These are phyloP conservation scores for Adansonia gregorii DNA, from an alignment of 441 rosid species.

Conservation along the genomic window DNA sequence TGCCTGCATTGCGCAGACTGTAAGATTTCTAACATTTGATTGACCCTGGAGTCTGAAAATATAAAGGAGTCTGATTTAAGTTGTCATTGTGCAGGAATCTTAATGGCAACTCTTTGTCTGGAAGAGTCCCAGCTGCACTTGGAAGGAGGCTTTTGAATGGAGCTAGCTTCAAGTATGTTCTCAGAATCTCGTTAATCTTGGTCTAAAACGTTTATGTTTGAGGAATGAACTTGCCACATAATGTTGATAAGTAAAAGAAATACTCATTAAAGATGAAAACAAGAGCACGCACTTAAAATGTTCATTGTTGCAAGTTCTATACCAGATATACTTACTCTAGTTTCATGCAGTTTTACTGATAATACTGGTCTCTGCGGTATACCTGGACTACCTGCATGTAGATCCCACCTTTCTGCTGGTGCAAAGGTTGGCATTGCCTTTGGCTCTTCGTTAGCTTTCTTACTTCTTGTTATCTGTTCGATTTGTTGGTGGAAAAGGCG, in stretches of 20 bases:
- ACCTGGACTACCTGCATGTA: slow-evolving; percentile 86
- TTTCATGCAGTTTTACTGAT: slow-evolving; percentile 79
- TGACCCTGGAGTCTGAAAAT: slow-evolving; percentile 3
- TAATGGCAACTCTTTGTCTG: slow-evolving; percentile 88
- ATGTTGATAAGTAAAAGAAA: neutral
- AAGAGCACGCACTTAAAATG: neutral
- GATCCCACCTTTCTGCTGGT: slow-evolving; percentile 75
- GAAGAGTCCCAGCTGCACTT: slow-evolving; percentile 85
- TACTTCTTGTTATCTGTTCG: slow-evolving; percentile 61
- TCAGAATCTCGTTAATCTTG: slow-evolving; percentile 17
- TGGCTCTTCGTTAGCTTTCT: slow-evolving; percentile 54
- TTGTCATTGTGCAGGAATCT: slow-evolving; percentile 64
- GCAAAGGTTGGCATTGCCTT: slow-evolving; percentile 82
- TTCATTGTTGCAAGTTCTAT: neutral
- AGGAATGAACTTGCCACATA: neutral
- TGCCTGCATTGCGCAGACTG: slow-evolving; percentile 75
- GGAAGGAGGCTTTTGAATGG: slow-evolving; percentile 94
- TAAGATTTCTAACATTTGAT: slow-evolving; percentile 44
- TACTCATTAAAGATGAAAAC: neutral
- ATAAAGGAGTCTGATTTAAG: slow-evolving; percentile 21
- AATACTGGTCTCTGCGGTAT: slow-evolving; percentile 95
- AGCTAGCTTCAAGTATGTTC: slow-evolving; percentile 91
- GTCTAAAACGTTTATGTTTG: neutral
- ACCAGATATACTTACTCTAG: slow-evolving; percentile 26
- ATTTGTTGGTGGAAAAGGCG: slow-evolving; percentile 88